These are phyloP conservation scores for Anthracocystis setariae DNA, from an alignment of 1,284 basidiomycete genomes.

Conservation along the genomic window DNA sequence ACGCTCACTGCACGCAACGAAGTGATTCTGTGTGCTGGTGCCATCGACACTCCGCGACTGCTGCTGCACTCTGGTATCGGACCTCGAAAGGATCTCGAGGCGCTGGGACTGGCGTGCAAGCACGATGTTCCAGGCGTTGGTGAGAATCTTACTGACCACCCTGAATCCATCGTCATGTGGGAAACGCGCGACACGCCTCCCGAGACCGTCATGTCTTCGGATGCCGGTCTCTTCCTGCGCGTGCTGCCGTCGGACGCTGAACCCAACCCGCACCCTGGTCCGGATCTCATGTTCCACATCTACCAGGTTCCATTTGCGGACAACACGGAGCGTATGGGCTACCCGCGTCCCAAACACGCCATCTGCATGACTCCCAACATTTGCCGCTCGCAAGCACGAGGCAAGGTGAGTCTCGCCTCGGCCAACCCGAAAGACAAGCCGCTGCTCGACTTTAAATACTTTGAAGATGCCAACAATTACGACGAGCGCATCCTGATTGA, in stretches of 20 bases:
- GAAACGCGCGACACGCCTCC: slow-evolving; percentile 63
- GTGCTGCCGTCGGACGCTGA: slow-evolving; percentile 55
- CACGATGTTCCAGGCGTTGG: slow-evolving; percentile 72
- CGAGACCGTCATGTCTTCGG: slow-evolving; percentile 68
- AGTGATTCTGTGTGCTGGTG: slow-evolving; percentile 66
- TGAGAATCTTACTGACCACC: slow-evolving; percentile 72
- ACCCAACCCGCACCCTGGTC: slow-evolving; percentile 59
- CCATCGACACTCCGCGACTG: slow-evolving; percentile 71
- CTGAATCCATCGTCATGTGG: slow-evolving; percentile 67
- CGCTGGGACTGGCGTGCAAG: slow-evolving; percentile 69
- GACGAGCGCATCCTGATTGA: slow-evolving; percentile 71
- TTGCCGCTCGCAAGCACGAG: slow-evolving; percentile 69
- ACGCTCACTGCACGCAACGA: slow-evolving; percentile 62
- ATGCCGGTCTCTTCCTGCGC: slow-evolving; percentile 67
- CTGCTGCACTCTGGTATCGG: slow-evolving; percentile 73
- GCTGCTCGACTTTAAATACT: slow-evolving; percentile 71
- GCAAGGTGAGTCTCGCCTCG: slow-evolving; percentile 68
- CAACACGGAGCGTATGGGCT: slow-evolving; percentile 67
- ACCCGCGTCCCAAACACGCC: slow-evolving; percentile 63
- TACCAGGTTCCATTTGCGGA: slow-evolving; percentile 66
- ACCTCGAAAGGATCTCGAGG: slow-evolving; percentile 68
- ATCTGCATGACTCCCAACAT: slow-evolving; percentile 69
- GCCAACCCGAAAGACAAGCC: slow-evolving; percentile 70
- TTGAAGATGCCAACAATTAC: slow-evolving; percentile 70
- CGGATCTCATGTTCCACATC: slow-evolving; percentile 68